A percentile compares a stretch with the other conserved stretches of the same genome.
Conservation (phyloP, 441 rosid genomes). For the Gossypium schwendimanii region DNA sequence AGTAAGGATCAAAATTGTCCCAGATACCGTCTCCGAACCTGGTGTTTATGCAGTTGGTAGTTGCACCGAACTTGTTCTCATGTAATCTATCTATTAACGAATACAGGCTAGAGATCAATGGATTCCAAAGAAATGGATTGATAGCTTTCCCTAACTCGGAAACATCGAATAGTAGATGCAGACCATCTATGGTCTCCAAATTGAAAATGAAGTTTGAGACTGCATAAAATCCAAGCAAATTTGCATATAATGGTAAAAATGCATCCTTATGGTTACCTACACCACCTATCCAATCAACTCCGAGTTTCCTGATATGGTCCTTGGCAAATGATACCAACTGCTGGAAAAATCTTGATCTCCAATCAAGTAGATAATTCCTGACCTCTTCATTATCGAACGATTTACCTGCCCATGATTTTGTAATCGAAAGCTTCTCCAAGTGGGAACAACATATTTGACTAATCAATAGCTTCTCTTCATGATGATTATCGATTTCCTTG, state of each 20-base stretch:
- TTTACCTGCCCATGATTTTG: conserved; percentile 21
- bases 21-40: conserved; percentile 28
- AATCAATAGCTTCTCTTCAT: conserved; percentile 85
- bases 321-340: conserved; percentile 52
- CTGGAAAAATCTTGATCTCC: conserved; percentile 49
- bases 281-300: conserved; percentile 72
- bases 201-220: conserved; percentile 56
- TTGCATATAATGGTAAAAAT: conserved; percentile 73
- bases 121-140: conserved; percentile 58
- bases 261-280: conserved; percentile 87
- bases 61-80: conserved; percentile 22
- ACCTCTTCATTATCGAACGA: conserved; percentile 20
- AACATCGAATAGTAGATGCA: conserved; percentile 32
- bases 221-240: conserved; percentile 68
- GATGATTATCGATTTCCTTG: conserved; percentile 92
- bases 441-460: conserved; percentile 74
- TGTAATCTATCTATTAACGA: conserved; percentile 43
- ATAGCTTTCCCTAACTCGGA: conserved; percentile 48
- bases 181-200: conserved; percentile 19
- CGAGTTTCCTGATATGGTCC: conserved; percentile 37
- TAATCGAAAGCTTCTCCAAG: conserved; percentile 48
- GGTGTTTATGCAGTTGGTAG: conserved; percentile 19
- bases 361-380: conserved; percentile 31
- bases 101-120: conserved; percentile 64
- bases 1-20: conserved; percentile 80